A percentile compares a stretch with the other conserved stretches of the same genome.
phyloP scores from a whole-genome alignment of 179 eudicot genomes.

The Silene noctiflora region DNA sequence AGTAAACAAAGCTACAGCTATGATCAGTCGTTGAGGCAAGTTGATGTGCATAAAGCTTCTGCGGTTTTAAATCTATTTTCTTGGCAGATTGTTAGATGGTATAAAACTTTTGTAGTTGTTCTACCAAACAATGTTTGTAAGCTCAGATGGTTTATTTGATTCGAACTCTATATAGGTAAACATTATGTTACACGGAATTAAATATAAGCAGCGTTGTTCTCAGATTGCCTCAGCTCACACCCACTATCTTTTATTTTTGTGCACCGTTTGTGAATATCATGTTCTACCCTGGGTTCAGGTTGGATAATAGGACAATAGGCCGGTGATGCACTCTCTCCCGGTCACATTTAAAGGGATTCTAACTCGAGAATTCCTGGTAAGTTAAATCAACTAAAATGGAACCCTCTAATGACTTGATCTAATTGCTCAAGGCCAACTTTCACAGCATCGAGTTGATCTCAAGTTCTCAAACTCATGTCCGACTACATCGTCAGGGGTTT shows the following conservation, averaged over 20 bases:
- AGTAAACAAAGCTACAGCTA: neutral
- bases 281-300: neutral
- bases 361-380: too few species aligned
- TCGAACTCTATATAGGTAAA: neutral
- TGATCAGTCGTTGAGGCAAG: neutral
- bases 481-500: too few species aligned
- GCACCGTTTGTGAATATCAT: neutral
- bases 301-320: too few species aligned
- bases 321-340: too few species aligned
- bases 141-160: neutral
- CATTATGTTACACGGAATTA: neutral
- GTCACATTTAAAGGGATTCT: too few species aligned
- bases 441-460: too few species aligned
- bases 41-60: neutral
- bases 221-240: neutral
- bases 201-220: neutral
- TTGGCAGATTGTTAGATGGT: neutral
- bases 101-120: neutral
- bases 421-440: too few species aligned
- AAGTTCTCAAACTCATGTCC: too few species aligned
- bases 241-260: too few species aligned
- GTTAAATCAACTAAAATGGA: too few species aligned
- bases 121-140: conserved; percentile 2
- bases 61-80: neutral
- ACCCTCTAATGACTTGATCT: too few species aligned